Evolutionary conservation across 2,329 filamentous ascomycete species (phyloP).

Genomic region (Colletotrichum sp.): DNA sequence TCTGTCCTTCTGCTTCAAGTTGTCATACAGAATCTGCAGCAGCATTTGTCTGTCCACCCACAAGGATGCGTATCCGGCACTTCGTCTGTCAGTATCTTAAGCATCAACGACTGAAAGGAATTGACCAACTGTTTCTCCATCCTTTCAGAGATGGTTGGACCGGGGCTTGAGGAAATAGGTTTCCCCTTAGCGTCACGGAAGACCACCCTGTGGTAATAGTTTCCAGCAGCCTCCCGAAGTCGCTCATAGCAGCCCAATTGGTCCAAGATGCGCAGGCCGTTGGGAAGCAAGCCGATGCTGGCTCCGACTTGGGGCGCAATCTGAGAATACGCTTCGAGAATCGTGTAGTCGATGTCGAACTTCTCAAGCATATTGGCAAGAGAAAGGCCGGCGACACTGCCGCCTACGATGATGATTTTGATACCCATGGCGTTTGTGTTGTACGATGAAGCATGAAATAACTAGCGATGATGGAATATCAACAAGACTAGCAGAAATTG

Average conservation of each 20-base stretch:
- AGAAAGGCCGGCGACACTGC: conserved; percentile 47
- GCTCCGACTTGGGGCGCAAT: conserved; percentile 53
- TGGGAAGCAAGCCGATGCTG: conserved; percentile 47
- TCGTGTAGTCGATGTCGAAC: conserved; percentile 49
- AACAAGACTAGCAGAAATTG: background rate
- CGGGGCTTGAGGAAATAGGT: conserved; percentile 19
- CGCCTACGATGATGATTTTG: conserved; percentile 54
- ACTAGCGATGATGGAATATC: background rate
- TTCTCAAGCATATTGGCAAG: conserved; percentile 43
- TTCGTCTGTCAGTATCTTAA: background rate
- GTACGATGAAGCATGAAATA: background rate
- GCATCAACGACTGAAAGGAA: rapidly evolving
- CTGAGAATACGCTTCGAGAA: conserved; percentile 47
- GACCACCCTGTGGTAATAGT: background rate
- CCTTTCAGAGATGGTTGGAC: background rate
- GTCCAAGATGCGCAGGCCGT: conserved; percentile 50
- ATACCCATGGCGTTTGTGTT: conserved; percentile 22
- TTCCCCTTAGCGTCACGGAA: conserved; percentile 1
- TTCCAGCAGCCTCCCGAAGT: conserved; percentile 25
- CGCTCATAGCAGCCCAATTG: conserved; percentile 44
- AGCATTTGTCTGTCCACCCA: conserved; percentile 42
- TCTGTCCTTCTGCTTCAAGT: conserved; percentile 31
- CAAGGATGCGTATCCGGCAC: conserved; percentile 30
- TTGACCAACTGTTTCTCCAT: background rate
- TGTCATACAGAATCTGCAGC: conserved; percentile 36